These are phyloP conservation scores for Colletotrichum tamarilloi DNA, from an alignment of 2,329 filamentous ascomycete genomes.

Conservation along the genomic window DNA sequence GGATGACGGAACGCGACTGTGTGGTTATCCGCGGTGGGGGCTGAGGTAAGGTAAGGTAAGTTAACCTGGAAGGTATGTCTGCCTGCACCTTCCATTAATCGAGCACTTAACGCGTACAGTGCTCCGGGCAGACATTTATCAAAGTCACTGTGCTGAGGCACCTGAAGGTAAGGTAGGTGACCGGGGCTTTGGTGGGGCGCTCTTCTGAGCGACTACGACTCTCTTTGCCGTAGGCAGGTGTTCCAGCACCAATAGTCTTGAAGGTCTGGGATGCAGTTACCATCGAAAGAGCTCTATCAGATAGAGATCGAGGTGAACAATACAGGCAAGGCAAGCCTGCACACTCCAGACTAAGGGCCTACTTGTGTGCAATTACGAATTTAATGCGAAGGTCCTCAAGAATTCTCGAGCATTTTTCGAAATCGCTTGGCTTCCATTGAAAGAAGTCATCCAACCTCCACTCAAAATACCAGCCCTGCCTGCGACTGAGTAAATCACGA, in stretches of 20 bases:
- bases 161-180: too few relatives aligned
- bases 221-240: too few relatives aligned
- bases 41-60: background rate
- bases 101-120: slow-evolving; percentile 8
- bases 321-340: background rate
- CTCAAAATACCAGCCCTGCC: background rate
- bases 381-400: background rate
- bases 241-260: too few relatives aligned
- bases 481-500: background rate
- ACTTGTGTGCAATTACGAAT: background rate
- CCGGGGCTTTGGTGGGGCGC: too few relatives aligned
- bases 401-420: background rate
- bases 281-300: background rate
- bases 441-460: background rate
- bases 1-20: background rate
- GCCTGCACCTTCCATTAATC: too few relatives aligned
- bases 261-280: background rate
- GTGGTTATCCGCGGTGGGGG: background rate
- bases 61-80: too few relatives aligned
- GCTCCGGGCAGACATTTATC: background rate
- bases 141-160: background rate
- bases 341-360: background rate
- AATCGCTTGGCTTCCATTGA: background rate
- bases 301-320: background rate
- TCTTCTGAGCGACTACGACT: too few relatives aligned